Percentiles rank a stretch among this genome's conserved stretches.
Conservation (phyloP, 345 rosid genomes). For the Arabis alpina region DNA sequence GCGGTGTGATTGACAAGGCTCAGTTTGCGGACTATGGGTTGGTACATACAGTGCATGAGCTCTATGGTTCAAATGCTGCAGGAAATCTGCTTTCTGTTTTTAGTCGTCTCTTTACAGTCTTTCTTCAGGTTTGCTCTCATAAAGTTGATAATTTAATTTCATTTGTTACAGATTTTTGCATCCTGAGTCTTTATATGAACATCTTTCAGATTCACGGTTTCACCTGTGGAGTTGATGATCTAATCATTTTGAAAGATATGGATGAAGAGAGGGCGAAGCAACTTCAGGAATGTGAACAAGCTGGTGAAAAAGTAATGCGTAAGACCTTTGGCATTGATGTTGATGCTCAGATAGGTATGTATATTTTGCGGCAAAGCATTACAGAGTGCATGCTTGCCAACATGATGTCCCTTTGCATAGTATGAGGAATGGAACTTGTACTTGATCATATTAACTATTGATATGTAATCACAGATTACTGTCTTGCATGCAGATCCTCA, state of each 20-base stretch:
- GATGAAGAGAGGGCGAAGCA: slow-evolving; percentile 72
- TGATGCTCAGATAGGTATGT: slow-evolving; percentile 58
- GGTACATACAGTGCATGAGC: slow-evolving; percentile 94
- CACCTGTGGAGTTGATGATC: slow-evolving; percentile 98
- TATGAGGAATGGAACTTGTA: slow-evolving; percentile 18
- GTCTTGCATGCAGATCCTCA: slow-evolving; percentile 56
- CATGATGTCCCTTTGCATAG: slow-evolving; percentile 25
- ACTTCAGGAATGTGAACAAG: slow-evolving; percentile 71
- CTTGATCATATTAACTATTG: slow-evolving; percentile 15
- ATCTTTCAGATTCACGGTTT: slow-evolving; percentile 88
- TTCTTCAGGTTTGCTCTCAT: slow-evolving; percentile 69
- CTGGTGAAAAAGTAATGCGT: slow-evolving; percentile 75
- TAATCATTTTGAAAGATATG: slow-evolving; percentile 65
- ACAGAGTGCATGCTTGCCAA: slow-evolving; percentile 19
- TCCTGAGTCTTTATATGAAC: slow-evolving; percentile 39
- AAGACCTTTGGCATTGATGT: slow-evolving; percentile 63
- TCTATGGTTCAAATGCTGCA: slow-evolving; percentile 87
- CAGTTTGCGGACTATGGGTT: slow-evolving; percentile 97
- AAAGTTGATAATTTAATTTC: slow-evolving; percentile 6
- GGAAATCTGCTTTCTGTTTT: slow-evolving; percentile 83
- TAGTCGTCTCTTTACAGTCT: slow-evolving; percentile 89
- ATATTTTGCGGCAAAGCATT: slow-evolving; percentile 8
- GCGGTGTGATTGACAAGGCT: slow-evolving; percentile 97
- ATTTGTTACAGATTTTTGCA: slow-evolving; percentile 17
- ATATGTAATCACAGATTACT: slow-evolving; percentile 12